A percentile compares a stretch with the other conserved stretches of the same genome.
phyloP scores from a whole-genome alignment of 1,139 yeast species.

The Hyphopichia khmerensis region DNA sequence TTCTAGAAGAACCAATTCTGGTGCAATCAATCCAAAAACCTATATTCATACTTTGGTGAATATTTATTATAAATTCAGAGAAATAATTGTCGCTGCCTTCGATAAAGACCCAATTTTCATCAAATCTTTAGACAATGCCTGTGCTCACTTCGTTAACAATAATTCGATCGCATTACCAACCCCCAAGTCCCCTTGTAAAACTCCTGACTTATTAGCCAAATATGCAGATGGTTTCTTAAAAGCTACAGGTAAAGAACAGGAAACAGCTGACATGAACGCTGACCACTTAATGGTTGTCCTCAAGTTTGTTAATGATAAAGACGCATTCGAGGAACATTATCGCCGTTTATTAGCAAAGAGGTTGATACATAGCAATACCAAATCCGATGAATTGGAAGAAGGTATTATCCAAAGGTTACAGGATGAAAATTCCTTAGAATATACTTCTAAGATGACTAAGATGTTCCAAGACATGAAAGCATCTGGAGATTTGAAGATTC shows the following conservation, averaged over 20 bases:
- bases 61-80: conserved; percentile 66
- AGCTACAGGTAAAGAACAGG: conserved; percentile 70
- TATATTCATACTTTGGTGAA: conserved; percentile 77
- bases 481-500: conserved; percentile 71
- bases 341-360: conserved; percentile 88
- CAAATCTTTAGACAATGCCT: conserved; percentile 87
- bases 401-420: conserved; percentile 82
- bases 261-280: conserved; percentile 68
- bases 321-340: conserved; percentile 91
- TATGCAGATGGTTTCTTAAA: conserved; percentile 84
- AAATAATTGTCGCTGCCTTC: conserved; percentile 69
- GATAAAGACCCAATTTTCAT: conserved; percentile 76
- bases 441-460: conserved; percentile 88
- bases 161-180: conserved; percentile 77
- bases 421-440: conserved; percentile 88
- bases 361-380: conserved; percentile 79
- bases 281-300: conserved; percentile 86
- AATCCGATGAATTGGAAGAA: conserved; percentile 85
- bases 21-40: conserved; percentile 64
- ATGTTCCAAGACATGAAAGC: conserved; percentile 96
- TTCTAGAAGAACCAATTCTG: conserved; percentile 22
- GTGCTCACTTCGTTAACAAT: conserved; percentile 78
- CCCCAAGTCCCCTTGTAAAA: conserved; percentile 49
- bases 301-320: conserved; percentile 89
- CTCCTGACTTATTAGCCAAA: conserved; percentile 90